Percentiles rank a stretch among this genome's conserved stretches.
phyloP scores from a whole-genome alignment of 129 eudicot species.

The Glebionis coronaria region DNA sequence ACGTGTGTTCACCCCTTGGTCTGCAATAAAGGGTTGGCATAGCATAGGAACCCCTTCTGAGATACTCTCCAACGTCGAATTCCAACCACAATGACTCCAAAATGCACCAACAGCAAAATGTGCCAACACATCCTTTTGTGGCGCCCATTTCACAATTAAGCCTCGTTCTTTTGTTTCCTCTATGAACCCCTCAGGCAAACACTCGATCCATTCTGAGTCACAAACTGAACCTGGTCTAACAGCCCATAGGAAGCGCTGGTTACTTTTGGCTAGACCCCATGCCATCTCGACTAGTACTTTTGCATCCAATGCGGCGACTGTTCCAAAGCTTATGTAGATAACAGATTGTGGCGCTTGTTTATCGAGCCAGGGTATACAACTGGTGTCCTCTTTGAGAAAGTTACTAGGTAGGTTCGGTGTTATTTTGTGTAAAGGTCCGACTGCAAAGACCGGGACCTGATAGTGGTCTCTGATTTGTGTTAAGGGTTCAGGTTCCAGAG shows the following conservation, averaged over 20 bases:
- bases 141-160: conserved; percentile 49
- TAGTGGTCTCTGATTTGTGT: conserved; percentile 28
- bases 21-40: conserved; percentile 41
- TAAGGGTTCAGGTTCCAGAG: conserved; percentile 37
- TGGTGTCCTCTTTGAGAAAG: conserved; percentile 32
- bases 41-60: conserved; percentile 48
- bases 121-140: conserved; percentile 51
- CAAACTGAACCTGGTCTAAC: conserved; percentile 42
- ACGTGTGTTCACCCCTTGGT: conserved; percentile 43
- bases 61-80: conserved; percentile 45
- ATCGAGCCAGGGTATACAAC: conserved; percentile 54
- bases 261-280: conserved; percentile 47
- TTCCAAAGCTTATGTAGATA: conserved; percentile 56
- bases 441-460: conserved; percentile 38
- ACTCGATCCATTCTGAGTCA: conserved; percentile 42
- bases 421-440: conserved; percentile 57
- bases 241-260: conserved; percentile 52
- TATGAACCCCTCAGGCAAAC: conserved; percentile 38
- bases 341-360: conserved; percentile 45
- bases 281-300: conserved; percentile 47
- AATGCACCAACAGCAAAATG: conserved; percentile 50
- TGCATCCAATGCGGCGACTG: conserved; percentile 33
- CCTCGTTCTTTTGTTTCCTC: conserved; percentile 37
- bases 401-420: conserved; percentile 27
- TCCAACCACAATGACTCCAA: conserved; percentile 67